Evolutionary conservation across 306 rosid species (phyloP), one percentile per base, ranked within the genome.

Genomic region (Purshia tridentata): DNA sequence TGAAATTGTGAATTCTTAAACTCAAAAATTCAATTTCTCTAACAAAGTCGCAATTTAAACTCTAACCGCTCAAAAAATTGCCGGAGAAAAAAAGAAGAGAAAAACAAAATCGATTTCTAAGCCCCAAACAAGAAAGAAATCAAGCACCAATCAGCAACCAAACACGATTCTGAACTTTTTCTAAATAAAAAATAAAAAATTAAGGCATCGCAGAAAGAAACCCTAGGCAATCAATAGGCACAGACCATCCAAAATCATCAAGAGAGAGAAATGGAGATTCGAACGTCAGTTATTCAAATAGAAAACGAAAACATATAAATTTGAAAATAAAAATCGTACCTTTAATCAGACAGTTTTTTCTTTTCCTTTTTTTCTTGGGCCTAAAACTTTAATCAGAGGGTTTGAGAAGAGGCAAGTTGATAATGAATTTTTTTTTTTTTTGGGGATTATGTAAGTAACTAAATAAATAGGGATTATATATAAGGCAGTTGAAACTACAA

Each of bases 251-350:
- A 48, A 19, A 50, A 19, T 2, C 35, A 6, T 39, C 15, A 15
- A 18, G 19, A 18, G 9, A 7, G 51, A 13, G 57, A 10, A 41
- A 52, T 29, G 1, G 18, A n/a, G 35, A 58, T 12, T 41, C 20
- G 11, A 67, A 65, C 37, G 6, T 65, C 70, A 53, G 54, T n/a
- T 20, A 9, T 50, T 22, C 1, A 9, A 16, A 8, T 8, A 1
- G 6, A 72, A 14, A 35, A 39, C 20, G 9, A 23, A 18, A 6
- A 12, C 14, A 42, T 9, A 3, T 49, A 8, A 16, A 52, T 6
- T 53, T 9, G 10, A 48, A 18, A 54, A 12, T 9, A 35, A 56
- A 52, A 72, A 60, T 55, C 41, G 56, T 45, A 81, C 81, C 76
- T 72, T 67, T 14, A 15, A 55, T 23, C 56, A 9, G 71, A 18